These are phyloP conservation scores for Trichoderma atroviride DNA, from an alignment of 2,329 filamentous ascomycete species.

Conservation along the genomic window DNA sequence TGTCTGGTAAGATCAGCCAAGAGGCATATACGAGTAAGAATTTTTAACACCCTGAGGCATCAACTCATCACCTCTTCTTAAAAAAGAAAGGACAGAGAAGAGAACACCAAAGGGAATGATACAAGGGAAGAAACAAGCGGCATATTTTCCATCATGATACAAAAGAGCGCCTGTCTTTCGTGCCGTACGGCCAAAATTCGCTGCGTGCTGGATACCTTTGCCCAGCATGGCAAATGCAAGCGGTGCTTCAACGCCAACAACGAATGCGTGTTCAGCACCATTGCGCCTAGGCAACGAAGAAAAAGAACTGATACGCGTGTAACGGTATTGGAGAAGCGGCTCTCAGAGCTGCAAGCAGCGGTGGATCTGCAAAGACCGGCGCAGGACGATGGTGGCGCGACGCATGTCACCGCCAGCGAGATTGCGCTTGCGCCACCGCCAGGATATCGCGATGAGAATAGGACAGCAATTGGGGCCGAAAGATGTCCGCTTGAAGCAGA, in stretches of 20 bases:
- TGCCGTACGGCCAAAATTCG: neutral
- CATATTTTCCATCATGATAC: neutral
- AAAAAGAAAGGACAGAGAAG: neutral
- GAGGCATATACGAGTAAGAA: neutral
- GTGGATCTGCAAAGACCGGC: neutral
- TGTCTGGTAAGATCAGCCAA: neutral
- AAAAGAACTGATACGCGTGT: slow-evolving; percentile 3
- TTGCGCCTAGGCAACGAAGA: neutral
- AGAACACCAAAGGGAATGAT: neutral
- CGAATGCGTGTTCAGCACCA: neutral
- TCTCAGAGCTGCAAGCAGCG: neutral
- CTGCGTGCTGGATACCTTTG: neutral
- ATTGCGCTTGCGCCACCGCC: neutral
- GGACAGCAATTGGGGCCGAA: neutral
- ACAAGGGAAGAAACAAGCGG: neutral
- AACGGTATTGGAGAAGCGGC: neutral
- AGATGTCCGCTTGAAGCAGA: neutral
- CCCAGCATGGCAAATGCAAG: neutral
- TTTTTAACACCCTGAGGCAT: neutral
- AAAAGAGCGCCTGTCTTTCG: neutral
- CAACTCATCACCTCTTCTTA: neutral
- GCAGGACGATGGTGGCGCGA: neutral
- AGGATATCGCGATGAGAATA: neutral
- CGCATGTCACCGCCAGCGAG: neutral
- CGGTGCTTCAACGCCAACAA: neutral